Conservation (phyloP, 1,284 basidiomycete genomes). For the Phellopilus nigrolimitatus region DNA sequence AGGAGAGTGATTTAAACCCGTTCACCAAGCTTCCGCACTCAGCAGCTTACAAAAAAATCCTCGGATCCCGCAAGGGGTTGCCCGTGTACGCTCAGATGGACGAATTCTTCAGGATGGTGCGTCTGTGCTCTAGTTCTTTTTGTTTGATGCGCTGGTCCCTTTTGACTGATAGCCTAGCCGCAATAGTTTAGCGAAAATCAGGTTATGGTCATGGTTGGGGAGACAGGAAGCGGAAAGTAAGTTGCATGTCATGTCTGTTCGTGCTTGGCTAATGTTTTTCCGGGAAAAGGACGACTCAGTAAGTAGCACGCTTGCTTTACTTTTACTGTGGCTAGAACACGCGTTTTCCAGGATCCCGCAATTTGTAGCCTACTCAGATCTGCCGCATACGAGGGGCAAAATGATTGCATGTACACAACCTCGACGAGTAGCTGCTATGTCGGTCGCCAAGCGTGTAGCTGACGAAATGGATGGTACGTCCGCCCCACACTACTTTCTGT, state of each 20-base stretch:
- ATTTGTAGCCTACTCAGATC: constrained; percentile 90
- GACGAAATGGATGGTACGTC: constrained; percentile 93
- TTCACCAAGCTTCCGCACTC: constrained; percentile 83
- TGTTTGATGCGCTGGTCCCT: constrained; percentile 10
- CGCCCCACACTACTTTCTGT: not conserved
- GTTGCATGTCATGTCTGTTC: not conserved
- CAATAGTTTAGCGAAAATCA: constrained; percentile 80
- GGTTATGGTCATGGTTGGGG: constrained; percentile 94
- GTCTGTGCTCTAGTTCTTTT: constrained; percentile 30
- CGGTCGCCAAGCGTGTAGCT: constrained; percentile 96
- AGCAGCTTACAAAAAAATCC: constrained; percentile 80
- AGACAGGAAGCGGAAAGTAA: constrained; percentile 92
- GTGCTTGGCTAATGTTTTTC: not conserved
- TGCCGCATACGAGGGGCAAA: constrained; percentile 85
- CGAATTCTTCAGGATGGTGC: constrained; percentile 81
- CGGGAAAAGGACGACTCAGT: constrained; percentile 75
- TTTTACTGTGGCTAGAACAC: constrained; percentile 24
- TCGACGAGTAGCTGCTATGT: constrained; percentile 95
- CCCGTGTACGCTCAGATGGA: constrained; percentile 94
- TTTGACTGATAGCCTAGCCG: constrained; percentile 15
- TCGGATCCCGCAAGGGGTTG: constrained; percentile 80
- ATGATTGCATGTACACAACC: constrained; percentile 98
- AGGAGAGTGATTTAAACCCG: constrained; percentile 85
- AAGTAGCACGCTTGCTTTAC: constrained; percentile 28
- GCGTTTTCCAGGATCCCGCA: constrained; percentile 72